These are phyloP conservation scores for Apostasia shenzhenica DNA, from an alignment of 106 monocot species.

Conservation along the genomic window DNA sequence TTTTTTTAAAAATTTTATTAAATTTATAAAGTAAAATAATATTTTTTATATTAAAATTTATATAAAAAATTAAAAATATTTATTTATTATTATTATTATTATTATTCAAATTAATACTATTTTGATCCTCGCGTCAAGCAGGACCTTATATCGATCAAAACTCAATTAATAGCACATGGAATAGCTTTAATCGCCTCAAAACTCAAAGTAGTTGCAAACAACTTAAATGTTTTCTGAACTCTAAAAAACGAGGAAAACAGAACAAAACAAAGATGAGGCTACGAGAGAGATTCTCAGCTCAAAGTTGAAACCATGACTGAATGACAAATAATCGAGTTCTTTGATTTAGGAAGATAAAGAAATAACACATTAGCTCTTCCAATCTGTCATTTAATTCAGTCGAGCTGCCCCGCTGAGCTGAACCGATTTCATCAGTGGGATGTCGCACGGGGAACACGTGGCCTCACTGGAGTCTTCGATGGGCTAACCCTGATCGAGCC, in stretches of 20 bases:
- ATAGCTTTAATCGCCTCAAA: not conserved
- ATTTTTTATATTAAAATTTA: too few relatives aligned
- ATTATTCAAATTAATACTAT: not conserved
- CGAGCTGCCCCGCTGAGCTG: not conserved
- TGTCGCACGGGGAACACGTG: constrained; percentile 18
- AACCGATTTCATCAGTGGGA: constrained; percentile 8
- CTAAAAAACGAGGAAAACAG: not conserved
- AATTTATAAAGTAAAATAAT: too few relatives aligned
- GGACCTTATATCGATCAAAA: not conserved
- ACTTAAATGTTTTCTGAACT: not conserved
- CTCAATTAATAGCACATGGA: not conserved
- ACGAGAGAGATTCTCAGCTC: constrained; percentile 2
- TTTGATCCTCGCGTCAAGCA: not conserved
- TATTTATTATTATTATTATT: too few relatives aligned
- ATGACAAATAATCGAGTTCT: constrained; percentile 2
- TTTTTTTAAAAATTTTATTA: too few relatives aligned
- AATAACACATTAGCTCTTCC: constrained; percentile 5
- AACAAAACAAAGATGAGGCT: too few relatives aligned
- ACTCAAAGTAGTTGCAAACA: not conserved
- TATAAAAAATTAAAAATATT: too few relatives aligned
- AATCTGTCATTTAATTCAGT: not conserved
- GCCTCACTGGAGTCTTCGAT: constrained; percentile 62
- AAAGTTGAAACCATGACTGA: not conserved
- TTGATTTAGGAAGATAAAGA: not conserved
- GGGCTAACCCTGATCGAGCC: constrained; percentile 48